phyloP scores from a whole-genome alignment of 257 asterid species.

The Nicotiana undulata region DNA sequence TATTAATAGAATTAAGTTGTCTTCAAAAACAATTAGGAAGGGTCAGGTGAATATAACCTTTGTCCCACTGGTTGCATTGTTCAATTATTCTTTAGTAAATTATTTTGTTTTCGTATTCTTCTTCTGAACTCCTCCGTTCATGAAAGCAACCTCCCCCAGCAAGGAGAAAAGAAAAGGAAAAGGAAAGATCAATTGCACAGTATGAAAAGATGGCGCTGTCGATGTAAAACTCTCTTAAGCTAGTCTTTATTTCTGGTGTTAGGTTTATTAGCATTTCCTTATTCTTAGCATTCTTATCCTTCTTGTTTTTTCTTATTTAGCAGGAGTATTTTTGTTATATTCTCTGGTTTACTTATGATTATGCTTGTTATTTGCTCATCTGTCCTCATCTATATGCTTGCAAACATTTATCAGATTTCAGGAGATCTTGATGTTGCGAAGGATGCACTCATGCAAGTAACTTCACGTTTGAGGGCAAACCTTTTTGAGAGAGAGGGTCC shows the following conservation, averaged over 20 bases:
- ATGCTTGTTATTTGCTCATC: neutral
- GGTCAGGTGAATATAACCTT: neutral
- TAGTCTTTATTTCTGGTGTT: neutral
- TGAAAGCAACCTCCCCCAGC: neutral
- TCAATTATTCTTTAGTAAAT: neutral
- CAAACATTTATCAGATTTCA: constrained; percentile 44
- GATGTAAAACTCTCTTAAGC: neutral
- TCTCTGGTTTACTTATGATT: neutral
- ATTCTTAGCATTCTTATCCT: neutral
- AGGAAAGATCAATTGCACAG: neutral
- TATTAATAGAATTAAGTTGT: neutral
- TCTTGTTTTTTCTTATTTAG: neutral
- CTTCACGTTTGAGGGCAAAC: constrained; percentile 87
- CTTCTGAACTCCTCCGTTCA: neutral
- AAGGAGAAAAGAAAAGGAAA: neutral
- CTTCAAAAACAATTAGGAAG: neutral
- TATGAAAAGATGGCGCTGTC: neutral
- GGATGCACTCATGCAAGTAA: constrained; percentile 86
- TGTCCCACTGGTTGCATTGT: neutral
- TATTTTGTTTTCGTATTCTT: neutral
- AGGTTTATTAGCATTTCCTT: neutral
- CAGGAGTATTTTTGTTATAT: neutral
- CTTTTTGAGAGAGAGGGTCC: constrained; percentile 86
- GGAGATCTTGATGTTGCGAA: constrained; percentile 83
- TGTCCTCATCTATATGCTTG: neutral